A percentile compares a stretch with the other conserved stretches of the same genome.
phyloP scores from a whole-genome alignment of 148 eudicot species.

The Rhododendron henanense region DNA sequence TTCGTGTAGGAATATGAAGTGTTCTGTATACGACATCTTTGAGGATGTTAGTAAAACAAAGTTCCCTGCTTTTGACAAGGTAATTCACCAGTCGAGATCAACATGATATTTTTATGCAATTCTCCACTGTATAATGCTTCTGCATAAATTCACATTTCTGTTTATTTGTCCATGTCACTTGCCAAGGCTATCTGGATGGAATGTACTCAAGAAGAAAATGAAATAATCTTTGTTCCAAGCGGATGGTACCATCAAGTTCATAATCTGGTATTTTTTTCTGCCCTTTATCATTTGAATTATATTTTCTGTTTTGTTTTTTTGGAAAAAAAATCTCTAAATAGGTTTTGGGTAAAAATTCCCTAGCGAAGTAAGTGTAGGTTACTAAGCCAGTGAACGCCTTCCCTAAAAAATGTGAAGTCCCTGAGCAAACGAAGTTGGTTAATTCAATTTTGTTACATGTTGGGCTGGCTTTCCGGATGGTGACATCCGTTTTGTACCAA shows the following conservation, averaged over 20 bases:
- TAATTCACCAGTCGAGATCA: slow-evolving; percentile 19
- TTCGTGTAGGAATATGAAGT: slow-evolving; percentile 65
- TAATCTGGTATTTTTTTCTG: slow-evolving; percentile 59
- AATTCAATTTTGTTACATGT: background rate
- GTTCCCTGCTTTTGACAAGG: slow-evolving; percentile 76
- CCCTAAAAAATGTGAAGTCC: background rate
- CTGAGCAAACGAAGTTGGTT: background rate
- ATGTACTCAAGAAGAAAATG: slow-evolving; percentile 70
- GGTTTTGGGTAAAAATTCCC: background rate
- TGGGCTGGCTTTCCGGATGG: background rate
- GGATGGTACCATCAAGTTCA: slow-evolving; percentile 99
- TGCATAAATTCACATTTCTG: slow-evolving; percentile 6
- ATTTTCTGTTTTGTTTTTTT: slow-evolving; percentile 1
- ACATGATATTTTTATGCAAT: background rate
- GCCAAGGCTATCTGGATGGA: slow-evolving; percentile 86
- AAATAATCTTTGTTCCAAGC: slow-evolving; percentile 94
- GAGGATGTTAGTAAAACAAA: slow-evolving; percentile 61
- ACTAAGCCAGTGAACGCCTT: background rate
- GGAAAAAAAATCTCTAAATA: background rate
- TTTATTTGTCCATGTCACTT: slow-evolving; percentile 14
- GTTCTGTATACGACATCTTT: slow-evolving; percentile 71
- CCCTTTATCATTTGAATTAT: background rate
- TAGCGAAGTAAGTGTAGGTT: background rate
- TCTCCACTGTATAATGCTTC: background rate
- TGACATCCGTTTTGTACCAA: background rate